A percentile compares a stretch with the other conserved stretches of the same genome.
phyloP scores from a whole-genome alignment of 2,329 filamentous ascomycete genomes.

The Rhynchosporium graminicola region DNA sequence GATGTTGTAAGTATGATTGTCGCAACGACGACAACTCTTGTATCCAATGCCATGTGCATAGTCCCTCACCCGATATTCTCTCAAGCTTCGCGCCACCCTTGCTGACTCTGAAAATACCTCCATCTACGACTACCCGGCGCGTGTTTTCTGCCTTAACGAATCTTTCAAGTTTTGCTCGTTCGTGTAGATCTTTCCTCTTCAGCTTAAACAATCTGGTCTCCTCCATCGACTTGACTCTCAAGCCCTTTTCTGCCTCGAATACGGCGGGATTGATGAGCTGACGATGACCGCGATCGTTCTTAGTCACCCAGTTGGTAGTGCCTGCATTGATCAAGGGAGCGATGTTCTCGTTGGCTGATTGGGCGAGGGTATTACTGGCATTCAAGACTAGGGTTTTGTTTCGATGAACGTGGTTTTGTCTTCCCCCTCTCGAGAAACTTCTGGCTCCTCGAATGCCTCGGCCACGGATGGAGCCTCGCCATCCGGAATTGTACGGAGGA shows the following conservation, averaged over 20 bases:
- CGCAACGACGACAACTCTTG: slow-evolving; percentile 19
- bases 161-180: slow-evolving; percentile 58
- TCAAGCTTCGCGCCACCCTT: slow-evolving; percentile 82
- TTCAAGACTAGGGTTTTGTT: slow-evolving; percentile 69
- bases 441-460: slow-evolving; percentile 33
- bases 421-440: slow-evolving; percentile 40
- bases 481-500: slow-evolving; percentile 32
- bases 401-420: slow-evolving; percentile 47
- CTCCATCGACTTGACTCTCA: slow-evolving; percentile 70
- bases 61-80: slow-evolving; percentile 64
- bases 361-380: slow-evolving; percentile 27
- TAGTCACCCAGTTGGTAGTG: slow-evolving; percentile 64
- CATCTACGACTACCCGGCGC: slow-evolving; percentile 45
- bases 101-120: slow-evolving; percentile 71
- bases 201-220: slow-evolving; percentile 63
- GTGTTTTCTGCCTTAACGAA: slow-evolving; percentile 43
- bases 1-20: slow-evolving; percentile 38
- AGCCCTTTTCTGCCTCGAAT: slow-evolving; percentile 72
- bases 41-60: not conserved
- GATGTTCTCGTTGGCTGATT: slow-evolving; percentile 18
- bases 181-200: slow-evolving; percentile 53
- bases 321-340: slow-evolving; percentile 15
- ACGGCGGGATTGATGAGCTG: slow-evolving; percentile 81
- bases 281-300: slow-evolving; percentile 68
- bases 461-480: slow-evolving; percentile 35